These are phyloP conservation scores for Populus hybrid DNA, from an alignment of 441 rosid genomes.

Conservation along the genomic window DNA sequence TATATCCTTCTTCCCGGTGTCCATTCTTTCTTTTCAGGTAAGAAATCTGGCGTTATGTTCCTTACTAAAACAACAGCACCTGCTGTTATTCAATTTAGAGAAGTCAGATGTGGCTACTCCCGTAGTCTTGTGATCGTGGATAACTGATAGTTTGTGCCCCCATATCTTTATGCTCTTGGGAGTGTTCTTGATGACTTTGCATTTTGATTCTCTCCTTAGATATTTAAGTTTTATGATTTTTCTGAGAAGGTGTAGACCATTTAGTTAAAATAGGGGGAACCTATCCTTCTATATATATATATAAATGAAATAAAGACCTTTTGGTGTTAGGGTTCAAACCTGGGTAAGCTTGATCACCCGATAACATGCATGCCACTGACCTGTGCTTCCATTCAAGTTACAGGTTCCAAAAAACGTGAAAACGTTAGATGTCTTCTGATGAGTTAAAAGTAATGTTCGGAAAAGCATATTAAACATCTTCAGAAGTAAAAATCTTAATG, in stretches of 20 bases:
- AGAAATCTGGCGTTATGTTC: neutral
- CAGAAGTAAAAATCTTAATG: too few species aligned
- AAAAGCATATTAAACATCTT: too few species aligned
- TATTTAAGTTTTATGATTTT: neutral
- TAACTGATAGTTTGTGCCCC: neutral
- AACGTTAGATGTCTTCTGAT: neutral
- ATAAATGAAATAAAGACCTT: too few species aligned
- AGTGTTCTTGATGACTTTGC: neutral
- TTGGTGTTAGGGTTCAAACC: neutral
- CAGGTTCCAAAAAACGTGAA: neutral
- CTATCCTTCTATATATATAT: too few species aligned
- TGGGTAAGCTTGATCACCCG: neutral
- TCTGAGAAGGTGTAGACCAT: too few species aligned
- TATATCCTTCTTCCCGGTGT: constrained; percentile 1
- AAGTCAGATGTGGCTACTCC: neutral
- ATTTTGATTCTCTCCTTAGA: neutral
- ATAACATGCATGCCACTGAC: neutral
- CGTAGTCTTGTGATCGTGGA: neutral
- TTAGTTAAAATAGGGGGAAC: too few species aligned
- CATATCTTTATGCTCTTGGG: neutral
- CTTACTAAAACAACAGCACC: neutral
- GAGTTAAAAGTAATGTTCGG: neutral
- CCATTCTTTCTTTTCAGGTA: neutral
- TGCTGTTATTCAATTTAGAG: neutral
- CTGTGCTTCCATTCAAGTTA: too few species aligned